These are phyloP conservation scores for Leccinum boreale DNA, from an alignment of 768 basidiomycete genomes.

Conservation along the genomic window DNA sequence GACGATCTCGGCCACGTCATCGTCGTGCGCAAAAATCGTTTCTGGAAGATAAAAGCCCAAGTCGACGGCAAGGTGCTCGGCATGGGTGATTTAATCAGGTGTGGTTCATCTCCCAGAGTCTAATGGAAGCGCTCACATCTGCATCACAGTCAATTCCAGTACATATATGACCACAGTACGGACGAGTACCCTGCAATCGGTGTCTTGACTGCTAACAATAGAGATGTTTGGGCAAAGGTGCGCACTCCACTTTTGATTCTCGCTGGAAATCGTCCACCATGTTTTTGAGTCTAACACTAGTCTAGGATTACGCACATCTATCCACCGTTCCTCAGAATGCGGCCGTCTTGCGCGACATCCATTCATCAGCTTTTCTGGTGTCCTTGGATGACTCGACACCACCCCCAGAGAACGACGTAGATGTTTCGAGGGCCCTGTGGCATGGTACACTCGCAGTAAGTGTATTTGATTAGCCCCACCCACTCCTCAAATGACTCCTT, in stretches of 20 bases:
- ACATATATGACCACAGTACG: conserved; percentile 64
- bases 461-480: neutral
- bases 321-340: conserved; percentile 59
- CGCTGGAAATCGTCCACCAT: neutral
- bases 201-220: conserved; percentile 70
- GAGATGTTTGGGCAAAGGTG: conserved; percentile 90
- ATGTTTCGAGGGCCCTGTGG: conserved; percentile 74
- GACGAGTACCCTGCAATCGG: conserved; percentile 72
- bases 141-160: conserved; percentile 59
- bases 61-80: conserved; percentile 56
- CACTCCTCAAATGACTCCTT: neutral
- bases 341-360: conserved; percentile 63
- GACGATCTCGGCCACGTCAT: conserved; percentile 71
- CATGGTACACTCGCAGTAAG: conserved; percentile 63
- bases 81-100: conserved; percentile 65
- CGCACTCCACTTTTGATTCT: neutral
- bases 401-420: conserved; percentile 45
- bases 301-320: conserved; percentile 63
- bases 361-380: conserved; percentile 83
- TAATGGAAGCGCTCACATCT: conserved; percentile 2
- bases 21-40: conserved; percentile 79
- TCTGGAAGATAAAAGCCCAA: conserved; percentile 75
- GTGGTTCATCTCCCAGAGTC: conserved; percentile 9
- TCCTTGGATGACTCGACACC: conserved; percentile 63
- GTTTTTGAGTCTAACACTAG: neutral